phyloP scores from a whole-genome alignment of 2,329 filamentous ascomycete species.

The Aspergillus neotritici region DNA sequence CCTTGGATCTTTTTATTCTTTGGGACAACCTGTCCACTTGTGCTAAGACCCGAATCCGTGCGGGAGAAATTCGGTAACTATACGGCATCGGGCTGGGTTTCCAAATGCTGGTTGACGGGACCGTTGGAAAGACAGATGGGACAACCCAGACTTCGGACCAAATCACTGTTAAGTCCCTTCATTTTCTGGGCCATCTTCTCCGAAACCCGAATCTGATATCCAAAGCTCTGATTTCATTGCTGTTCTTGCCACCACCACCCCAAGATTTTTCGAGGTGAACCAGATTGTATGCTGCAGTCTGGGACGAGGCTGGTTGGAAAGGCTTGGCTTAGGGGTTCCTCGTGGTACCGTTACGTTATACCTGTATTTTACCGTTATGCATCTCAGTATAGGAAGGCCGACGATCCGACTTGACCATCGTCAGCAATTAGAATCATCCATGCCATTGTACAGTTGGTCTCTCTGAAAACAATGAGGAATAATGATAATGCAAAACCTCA shows the following conservation, averaged over 20 bases:
- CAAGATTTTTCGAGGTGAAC: conserved; percentile 2
- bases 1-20: neutral
- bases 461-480: too few species aligned
- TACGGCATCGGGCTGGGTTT: too few species aligned
- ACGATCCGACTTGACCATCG: neutral
- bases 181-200: neutral
- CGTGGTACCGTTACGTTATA: conserved; percentile 5
- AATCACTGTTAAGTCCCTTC: conserved; percentile 2
- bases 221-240: neutral
- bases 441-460: too few species aligned
- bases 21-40: conserved; percentile 1
- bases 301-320: conserved; percentile 9
- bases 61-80: conserved; percentile 5
- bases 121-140: too few species aligned
- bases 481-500: too few species aligned
- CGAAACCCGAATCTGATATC: conserved; percentile 1
- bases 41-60: conserved; percentile 6
- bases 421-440: neutral
- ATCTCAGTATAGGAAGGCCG: neutral
- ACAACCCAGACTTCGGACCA: neutral
- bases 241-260: conserved; percentile 5
- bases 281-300: conserved; percentile 6
- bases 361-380: conserved; percentile 7
- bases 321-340: neutral
- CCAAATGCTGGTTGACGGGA: too few species aligned